Conservation (phyloP, 768 basidiomycete genomes). For the Mycena rosella region DNA sequence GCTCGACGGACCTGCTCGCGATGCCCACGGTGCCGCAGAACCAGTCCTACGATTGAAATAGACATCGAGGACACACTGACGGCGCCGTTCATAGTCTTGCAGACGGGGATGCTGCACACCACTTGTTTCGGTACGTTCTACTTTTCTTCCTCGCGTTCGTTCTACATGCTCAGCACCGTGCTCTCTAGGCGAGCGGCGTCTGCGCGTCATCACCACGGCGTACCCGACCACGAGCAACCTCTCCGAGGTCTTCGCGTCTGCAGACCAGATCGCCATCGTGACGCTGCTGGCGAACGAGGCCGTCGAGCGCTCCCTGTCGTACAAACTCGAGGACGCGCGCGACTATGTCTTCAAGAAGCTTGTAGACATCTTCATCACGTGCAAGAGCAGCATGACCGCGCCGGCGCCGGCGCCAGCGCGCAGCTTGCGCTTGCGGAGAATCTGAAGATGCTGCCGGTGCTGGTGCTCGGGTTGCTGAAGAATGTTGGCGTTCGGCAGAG, state of each 20-base stretch:
- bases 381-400: slow-evolving; percentile 97
- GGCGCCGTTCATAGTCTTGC: slow-evolving; percentile 91
- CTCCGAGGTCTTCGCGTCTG: slow-evolving; percentile 91
- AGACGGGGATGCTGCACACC: slow-evolving; percentile 95
- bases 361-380: slow-evolving; percentile 86
- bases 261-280: slow-evolving; percentile 88
- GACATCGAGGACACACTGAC: slow-evolving; percentile 96
- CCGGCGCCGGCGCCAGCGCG: slow-evolving; percentile 93
- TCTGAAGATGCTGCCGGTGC: slow-evolving; percentile 92
- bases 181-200: slow-evolving; percentile 79
- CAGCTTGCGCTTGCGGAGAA: slow-evolving; percentile 95
- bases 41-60: slow-evolving; percentile 94
- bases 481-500: slow-evolving; percentile 97
- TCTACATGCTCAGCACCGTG: neutral
- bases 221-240: slow-evolving; percentile 90
- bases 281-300: slow-evolving; percentile 93
- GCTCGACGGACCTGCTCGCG: slow-evolving; percentile 95
- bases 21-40: slow-evolving; percentile 98
- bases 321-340: slow-evolving; percentile 91
- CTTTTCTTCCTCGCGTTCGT: neutral
- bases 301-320: slow-evolving; percentile 87
- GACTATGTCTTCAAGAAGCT: slow-evolving; percentile 88
- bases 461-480: slow-evolving; percentile 92
- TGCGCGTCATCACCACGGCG: slow-evolving; percentile 90
- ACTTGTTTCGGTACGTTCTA: slow-evolving; percentile 81